Evolutionary conservation across 352 stramenopile species (phyloP).

Genomic region (Phytopythium litorale): DNA sequence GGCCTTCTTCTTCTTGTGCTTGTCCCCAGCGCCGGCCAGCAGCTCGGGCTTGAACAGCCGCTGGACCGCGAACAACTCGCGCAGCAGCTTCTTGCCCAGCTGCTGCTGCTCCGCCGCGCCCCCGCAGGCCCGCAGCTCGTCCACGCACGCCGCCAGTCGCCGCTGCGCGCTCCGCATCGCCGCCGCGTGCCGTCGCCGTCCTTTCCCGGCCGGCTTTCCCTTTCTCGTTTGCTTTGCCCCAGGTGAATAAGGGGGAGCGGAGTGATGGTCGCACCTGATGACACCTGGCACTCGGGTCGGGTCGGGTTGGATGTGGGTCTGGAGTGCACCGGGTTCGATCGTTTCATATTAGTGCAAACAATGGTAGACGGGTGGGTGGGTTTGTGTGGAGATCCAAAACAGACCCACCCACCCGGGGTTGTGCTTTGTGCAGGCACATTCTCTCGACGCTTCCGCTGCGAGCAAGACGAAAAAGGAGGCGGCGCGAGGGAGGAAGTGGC

Average conservation of each 20-base stretch:
- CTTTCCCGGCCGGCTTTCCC: neutral
- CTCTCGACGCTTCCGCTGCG: neutral
- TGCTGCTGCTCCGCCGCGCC: slow-evolving; percentile 30
- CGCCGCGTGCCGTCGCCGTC: neutral
- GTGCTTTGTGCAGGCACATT: neutral
- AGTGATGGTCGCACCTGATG: neutral
- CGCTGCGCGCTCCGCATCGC: slow-evolving; percentile 38
- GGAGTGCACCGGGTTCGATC: neutral
- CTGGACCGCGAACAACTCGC: slow-evolving; percentile 55
- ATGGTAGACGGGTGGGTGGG: neutral
- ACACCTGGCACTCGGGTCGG: slow-evolving; percentile 1
- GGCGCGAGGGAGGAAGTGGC: neutral
- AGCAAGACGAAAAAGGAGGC: neutral
- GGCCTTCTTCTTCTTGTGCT: slow-evolving; percentile 17
- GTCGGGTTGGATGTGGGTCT: neutral
- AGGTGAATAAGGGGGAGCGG: neutral
- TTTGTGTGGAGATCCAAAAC: neutral
- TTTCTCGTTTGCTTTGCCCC: neutral
- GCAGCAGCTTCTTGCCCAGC: slow-evolving; percentile 35
- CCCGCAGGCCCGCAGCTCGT: slow-evolving; percentile 34
- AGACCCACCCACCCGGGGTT: neutral
- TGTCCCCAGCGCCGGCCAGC: slow-evolving; percentile 7
- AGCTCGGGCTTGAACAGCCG: slow-evolving; percentile 49
- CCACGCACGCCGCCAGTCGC: slow-evolving; percentile 41
- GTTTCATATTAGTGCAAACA: neutral